Percentiles rank a stretch among this genome's conserved stretches.
Conservation (phyloP, 2,329 filamentous ascomycete genomes). For the Pleurostoma richardsiae region DNA sequence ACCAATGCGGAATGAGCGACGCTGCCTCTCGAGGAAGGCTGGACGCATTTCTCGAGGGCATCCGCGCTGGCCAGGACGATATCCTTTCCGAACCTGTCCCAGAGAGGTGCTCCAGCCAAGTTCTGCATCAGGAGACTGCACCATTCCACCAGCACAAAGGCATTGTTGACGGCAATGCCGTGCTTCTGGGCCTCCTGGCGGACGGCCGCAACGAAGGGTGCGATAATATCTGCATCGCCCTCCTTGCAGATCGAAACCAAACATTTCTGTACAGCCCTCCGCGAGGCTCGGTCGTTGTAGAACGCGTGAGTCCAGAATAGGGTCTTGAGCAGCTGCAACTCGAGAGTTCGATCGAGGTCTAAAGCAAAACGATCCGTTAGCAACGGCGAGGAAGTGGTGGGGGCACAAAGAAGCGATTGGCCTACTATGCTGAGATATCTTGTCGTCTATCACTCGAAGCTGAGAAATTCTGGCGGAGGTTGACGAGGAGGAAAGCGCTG, state of each 20-base stretch:
- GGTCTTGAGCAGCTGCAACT: constrained; percentile 57
- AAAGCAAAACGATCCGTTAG: constrained; percentile 8
- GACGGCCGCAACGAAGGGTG: constrained; percentile 61
- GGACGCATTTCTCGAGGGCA: constrained; percentile 72
- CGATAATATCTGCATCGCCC: constrained; percentile 53
- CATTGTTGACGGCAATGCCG: constrained; percentile 71
- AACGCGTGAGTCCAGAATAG: constrained; percentile 84
- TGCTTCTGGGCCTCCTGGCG: constrained; percentile 70
- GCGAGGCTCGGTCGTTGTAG: constrained; percentile 81
- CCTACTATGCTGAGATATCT: constrained; percentile 49
- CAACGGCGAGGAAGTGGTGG: background rate
- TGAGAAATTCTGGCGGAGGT: constrained; percentile 50
- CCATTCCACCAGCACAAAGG: constrained; percentile 91
- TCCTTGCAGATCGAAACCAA: constrained; percentile 58
- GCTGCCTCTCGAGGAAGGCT: constrained; percentile 55
- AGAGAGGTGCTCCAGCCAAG: constrained; percentile 55
- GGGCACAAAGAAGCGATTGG: constrained; percentile 3
- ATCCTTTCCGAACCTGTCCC: constrained; percentile 60
- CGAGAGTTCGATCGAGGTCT: constrained; percentile 44
- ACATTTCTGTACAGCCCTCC: constrained; percentile 78
- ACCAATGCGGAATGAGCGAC: constrained; percentile 70
- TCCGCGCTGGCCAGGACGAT: constrained; percentile 66
- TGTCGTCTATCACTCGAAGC: constrained; percentile 52
- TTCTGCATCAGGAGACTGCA: constrained; percentile 73
- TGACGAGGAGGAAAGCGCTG: constrained; percentile 57